Evolutionary conservation across 768 basidiomycete genomes (phyloP).

Genomic region (Pleurotus tuoliensis): DNA sequence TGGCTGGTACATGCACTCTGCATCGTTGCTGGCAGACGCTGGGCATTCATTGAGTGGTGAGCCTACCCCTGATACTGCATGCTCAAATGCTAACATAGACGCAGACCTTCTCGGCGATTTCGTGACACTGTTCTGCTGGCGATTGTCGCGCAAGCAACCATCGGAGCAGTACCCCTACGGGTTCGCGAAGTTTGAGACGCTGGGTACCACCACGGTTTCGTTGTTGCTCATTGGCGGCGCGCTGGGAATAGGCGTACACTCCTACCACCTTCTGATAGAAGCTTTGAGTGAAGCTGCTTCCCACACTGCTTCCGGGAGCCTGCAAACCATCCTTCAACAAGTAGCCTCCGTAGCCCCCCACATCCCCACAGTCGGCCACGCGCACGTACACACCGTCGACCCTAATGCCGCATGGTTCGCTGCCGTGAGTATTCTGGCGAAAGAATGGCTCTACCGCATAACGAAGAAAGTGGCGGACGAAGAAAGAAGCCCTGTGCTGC

Average conservation of each 20-base stretch:
- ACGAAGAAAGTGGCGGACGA: slow-evolving; percentile 89
- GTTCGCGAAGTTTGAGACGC: slow-evolving; percentile 91
- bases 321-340: slow-evolving; percentile 60
- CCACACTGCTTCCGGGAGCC: slow-evolving; percentile 58
- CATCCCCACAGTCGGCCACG: slow-evolving; percentile 52
- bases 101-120: slow-evolving; percentile 85
- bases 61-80: slow-evolving; percentile 21
- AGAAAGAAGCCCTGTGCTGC: slow-evolving; percentile 85
- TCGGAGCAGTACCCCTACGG: slow-evolving; percentile 81
- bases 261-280: slow-evolving; percentile 76
- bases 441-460: slow-evolving; percentile 91
- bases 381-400: slow-evolving; percentile 63
- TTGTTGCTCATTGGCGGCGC: slow-evolving; percentile 83
- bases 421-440: slow-evolving; percentile 67
- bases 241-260: slow-evolving; percentile 85
- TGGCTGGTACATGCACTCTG: slow-evolving; percentile 88
- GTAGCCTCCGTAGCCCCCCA: slow-evolving; percentile 52
- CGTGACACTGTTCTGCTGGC: slow-evolving; percentile 88
- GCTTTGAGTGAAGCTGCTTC: slow-evolving; percentile 64
- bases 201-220: slow-evolving; percentile 89
- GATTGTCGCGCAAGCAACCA: slow-evolving; percentile 77
- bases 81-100: not conserved
- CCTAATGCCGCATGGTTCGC: slow-evolving; percentile 99
- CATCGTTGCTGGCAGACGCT: slow-evolving; percentile 88
- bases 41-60: slow-evolving; percentile 86